phyloP scores from a whole-genome alignment of 2,329 filamentous ascomycete species.

The Colletotrichum australisinense region DNA sequence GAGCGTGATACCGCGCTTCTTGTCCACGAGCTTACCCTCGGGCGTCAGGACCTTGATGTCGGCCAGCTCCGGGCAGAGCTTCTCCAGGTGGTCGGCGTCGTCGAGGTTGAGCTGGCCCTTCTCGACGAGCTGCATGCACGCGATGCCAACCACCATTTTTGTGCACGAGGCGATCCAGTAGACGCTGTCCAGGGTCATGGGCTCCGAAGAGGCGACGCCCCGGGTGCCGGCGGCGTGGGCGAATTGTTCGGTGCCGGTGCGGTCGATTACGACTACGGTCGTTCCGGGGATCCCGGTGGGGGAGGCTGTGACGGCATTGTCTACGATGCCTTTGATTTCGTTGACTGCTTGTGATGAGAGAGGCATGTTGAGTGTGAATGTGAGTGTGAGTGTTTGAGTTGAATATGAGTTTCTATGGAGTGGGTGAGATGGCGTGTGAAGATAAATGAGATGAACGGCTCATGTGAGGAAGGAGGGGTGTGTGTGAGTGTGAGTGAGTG shows the following conservation, averaged over 20 bases:
- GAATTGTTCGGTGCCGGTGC: conserved; percentile 58
- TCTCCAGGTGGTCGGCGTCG: conserved; percentile 57
- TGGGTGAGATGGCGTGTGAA: neutral
- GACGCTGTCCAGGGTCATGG: conserved; percentile 69
- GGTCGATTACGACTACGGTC: conserved; percentile 59
- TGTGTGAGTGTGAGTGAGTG: neutral
- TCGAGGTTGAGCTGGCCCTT: conserved; percentile 60
- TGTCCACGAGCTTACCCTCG: conserved; percentile 53
- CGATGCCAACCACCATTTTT: conserved; percentile 64
- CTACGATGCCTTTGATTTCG: conserved; percentile 43
- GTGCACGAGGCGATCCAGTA: conserved; percentile 72
- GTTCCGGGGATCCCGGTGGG: conserved; percentile 56
- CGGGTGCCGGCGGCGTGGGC: conserved; percentile 60
- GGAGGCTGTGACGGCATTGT: conserved; percentile 49
- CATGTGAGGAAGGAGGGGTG: neutral
- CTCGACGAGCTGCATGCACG: conserved; percentile 69
- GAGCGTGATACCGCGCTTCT: conserved; percentile 63
- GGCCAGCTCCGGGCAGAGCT: conserved; percentile 61
- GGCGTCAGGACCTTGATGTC: conserved; percentile 55
- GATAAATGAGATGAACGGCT: neutral
- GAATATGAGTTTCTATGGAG: too few species aligned
- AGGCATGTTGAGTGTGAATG: neutral
- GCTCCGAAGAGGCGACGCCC: conserved; percentile 54
- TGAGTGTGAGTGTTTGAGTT: too few species aligned
- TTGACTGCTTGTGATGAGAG: conserved; percentile 16